Conservation (phyloP, 306 rosid genomes). For the Lupinus albus region DNA sequence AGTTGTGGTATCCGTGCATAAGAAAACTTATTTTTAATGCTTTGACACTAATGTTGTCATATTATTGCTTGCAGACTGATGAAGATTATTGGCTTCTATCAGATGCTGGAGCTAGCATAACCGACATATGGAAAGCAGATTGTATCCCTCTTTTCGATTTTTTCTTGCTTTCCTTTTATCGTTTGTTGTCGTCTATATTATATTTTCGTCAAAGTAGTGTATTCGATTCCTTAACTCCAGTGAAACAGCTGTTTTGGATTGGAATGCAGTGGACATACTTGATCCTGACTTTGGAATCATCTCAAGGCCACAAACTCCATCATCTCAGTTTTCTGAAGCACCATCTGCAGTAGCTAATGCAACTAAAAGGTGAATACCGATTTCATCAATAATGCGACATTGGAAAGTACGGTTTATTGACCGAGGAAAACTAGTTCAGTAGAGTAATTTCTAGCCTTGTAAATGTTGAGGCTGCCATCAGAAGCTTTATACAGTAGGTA, state of each 20-base stretch:
- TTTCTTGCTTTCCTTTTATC: slow-evolving; percentile 27
- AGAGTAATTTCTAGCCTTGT: slow-evolving; percentile 43
- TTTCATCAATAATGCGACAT: slow-evolving; percentile 14
- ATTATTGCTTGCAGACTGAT: slow-evolving; percentile 70
- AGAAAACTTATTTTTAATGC: slow-evolving; percentile 8
- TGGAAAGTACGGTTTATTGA: slow-evolving; percentile 44
- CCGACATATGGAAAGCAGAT: slow-evolving; percentile 96
- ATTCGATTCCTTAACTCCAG: slow-evolving; percentile 52
- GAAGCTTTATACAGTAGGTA: slow-evolving; percentile 43
- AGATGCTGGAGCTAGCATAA: slow-evolving; percentile 94
- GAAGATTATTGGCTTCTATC: slow-evolving; percentile 98
- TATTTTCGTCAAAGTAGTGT: slow-evolving; percentile 15
- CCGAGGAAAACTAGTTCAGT: slow-evolving; percentile 36
- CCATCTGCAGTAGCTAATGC: slow-evolving; percentile 58
- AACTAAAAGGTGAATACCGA: slow-evolving; percentile 49
- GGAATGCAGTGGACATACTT: slow-evolving; percentile 78
- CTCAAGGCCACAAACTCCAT: slow-evolving; percentile 54
- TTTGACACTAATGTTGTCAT: slow-evolving; percentile 17
- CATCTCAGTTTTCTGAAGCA: slow-evolving; percentile 52
- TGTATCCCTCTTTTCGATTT: slow-evolving; percentile 63
- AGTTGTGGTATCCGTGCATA: slow-evolving; percentile 1
- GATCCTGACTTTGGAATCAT: slow-evolving; percentile 68
- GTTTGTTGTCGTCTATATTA: not conserved
- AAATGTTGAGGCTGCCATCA: slow-evolving; percentile 37
- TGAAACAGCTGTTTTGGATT: slow-evolving; percentile 67